phyloP scores from a whole-genome alignment of 139 green algal species.

The Trebouxia sp. region DNA sequence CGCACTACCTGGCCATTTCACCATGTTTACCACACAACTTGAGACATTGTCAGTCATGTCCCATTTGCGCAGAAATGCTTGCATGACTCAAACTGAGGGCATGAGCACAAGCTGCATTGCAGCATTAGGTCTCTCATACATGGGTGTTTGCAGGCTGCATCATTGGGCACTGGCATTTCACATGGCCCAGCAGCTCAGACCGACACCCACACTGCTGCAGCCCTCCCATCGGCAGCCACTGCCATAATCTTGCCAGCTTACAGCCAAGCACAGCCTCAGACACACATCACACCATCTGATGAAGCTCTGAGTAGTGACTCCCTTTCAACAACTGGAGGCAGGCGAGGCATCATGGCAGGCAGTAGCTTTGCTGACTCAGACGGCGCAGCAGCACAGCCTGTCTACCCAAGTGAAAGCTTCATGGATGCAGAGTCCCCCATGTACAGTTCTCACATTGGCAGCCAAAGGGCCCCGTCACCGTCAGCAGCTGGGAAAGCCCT shows the following conservation, averaged over 20 bases:
- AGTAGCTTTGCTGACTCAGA: constrained; percentile 26
- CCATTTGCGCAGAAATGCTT: no score
- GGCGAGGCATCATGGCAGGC: background rate
- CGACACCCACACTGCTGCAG: background rate
- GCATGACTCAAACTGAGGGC: no score
- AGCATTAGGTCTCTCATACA: no score
- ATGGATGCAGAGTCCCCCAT: no score
- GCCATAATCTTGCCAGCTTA: no score
- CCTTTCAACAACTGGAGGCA: background rate
- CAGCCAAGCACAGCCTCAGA: no score
- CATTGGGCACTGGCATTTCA: background rate
- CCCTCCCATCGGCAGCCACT: background rate
- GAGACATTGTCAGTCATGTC: no score
- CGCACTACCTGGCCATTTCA: no score
- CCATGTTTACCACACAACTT: no score
- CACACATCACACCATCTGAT: background rate
- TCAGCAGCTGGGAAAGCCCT: background rate
- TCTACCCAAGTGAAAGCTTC: no score
- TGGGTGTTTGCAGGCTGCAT: background rate
- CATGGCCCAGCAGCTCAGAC: background rate
- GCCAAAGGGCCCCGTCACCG: background rate
- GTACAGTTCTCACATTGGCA: no score
- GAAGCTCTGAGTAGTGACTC: background rate
- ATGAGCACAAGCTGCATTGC: no score
- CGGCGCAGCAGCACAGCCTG: background rate